A percentile compares a stretch with the other conserved stretches of the same genome.
These are phyloP conservation scores for Boeremia lycopersici DNA, from an alignment of 2,329 filamentous ascomycete species.

Conservation along the genomic window DNA sequence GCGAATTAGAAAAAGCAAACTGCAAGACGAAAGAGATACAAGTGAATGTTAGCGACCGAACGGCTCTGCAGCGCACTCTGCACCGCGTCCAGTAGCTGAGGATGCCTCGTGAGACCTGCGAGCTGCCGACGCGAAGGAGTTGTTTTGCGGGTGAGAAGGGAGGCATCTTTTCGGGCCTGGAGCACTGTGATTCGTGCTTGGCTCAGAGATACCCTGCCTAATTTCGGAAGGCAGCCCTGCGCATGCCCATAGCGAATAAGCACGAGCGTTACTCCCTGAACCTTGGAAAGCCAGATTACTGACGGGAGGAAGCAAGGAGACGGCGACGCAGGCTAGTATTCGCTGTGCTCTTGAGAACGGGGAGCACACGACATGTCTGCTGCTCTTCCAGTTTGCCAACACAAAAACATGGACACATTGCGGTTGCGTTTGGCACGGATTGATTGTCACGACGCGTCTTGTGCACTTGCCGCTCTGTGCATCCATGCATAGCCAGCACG, in stretches of 20 bases:
- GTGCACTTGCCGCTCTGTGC: slow-evolving; percentile 13
- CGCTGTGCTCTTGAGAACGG: neutral
- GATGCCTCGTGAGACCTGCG: slow-evolving; percentile 24
- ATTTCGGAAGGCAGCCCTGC: slow-evolving; percentile 17
- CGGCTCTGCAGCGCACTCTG: slow-evolving; percentile 21
- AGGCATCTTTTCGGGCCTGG: slow-evolving; percentile 20
- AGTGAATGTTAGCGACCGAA: slow-evolving; percentile 32
- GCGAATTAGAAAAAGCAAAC: slow-evolving; percentile 30
- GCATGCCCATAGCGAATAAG: slow-evolving; percentile 12
- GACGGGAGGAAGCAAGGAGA: neutral
- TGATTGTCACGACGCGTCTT: slow-evolving; percentile 10
- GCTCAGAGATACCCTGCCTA: slow-evolving; percentile 17
- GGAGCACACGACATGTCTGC: neutral
- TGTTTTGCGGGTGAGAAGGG: slow-evolving; percentile 26
- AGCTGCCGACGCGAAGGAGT: slow-evolving; percentile 27
- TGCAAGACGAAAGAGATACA: slow-evolving; percentile 19
- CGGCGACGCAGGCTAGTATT: neutral
- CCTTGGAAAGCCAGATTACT: neutral
- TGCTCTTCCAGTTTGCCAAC: neutral
- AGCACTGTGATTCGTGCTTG: slow-evolving; percentile 36
- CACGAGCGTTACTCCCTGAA: slow-evolving; percentile 9
- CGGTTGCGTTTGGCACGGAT: slow-evolving; percentile 1
- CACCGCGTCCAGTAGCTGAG: slow-evolving; percentile 28
- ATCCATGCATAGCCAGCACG: slow-evolving; percentile 7
- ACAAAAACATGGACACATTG: neutral